Conservation (phyloP, 2,329 filamentous ascomycete species). For the Chrysoporthe deuterocubensis region DNA sequence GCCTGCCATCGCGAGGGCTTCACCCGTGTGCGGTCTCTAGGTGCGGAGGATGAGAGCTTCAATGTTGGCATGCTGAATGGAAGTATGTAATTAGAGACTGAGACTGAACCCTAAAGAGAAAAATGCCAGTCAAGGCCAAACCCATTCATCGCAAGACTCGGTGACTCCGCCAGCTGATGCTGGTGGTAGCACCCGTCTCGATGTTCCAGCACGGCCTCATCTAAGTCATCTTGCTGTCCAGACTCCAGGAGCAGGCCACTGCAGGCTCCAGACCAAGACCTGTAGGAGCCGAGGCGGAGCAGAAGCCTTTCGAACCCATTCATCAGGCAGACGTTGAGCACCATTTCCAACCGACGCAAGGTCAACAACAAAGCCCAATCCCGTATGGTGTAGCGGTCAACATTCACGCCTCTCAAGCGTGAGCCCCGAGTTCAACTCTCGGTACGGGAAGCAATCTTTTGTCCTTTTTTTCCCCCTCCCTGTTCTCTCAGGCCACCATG, state of each 20-base stretch:
- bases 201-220: too few species aligned
- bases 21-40: background rate
- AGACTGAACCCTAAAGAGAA: too few species aligned
- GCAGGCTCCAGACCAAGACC: background rate
- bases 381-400: constrained; percentile 15
- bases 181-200: background rate
- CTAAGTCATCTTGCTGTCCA: too few species aligned
- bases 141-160: background rate
- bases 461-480: background rate
- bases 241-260: background rate
- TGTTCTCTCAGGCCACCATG: background rate
- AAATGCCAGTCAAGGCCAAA: too few species aligned
- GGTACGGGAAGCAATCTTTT: constrained; percentile 13
- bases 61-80: background rate
- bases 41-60: background rate
- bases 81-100: too few species aligned
- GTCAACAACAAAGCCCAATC: background rate
- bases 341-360: background rate
- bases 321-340: background rate
- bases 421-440: constrained; percentile 16
- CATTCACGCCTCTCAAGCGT: constrained; percentile 16
- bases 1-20: background rate
- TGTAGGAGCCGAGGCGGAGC: background rate
- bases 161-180: background rate
- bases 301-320: background rate